Conservation (phyloP, 805 yeast species). For the Debaryomyces hansenii region DNA sequence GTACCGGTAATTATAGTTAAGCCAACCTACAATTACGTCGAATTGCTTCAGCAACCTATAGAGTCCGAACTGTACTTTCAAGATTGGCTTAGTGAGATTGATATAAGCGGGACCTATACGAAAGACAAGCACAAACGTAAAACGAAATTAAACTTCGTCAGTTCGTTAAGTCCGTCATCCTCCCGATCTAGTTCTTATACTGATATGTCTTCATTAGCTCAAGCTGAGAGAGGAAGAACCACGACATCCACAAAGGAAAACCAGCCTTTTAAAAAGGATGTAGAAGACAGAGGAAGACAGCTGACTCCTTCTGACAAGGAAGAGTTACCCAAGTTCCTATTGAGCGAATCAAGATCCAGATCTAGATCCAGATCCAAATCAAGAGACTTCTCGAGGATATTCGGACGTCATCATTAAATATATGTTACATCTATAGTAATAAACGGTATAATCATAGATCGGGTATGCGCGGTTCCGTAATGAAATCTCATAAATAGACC, state of each 20-base stretch:
- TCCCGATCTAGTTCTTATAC: constrained; percentile 18
- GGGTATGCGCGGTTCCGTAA: no score
- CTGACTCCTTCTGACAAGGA: not conserved
- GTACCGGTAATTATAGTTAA: constrained; percentile 47
- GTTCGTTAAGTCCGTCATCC: constrained; percentile 15
- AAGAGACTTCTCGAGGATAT: constrained; percentile 11
- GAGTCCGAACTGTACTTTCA: constrained; percentile 35
- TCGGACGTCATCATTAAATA: constrained; percentile 6
- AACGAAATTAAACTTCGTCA: constrained; percentile 6
- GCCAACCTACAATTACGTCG: constrained; percentile 35
- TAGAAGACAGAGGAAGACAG: constrained; percentile 19
- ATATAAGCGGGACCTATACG: constrained; percentile 14
- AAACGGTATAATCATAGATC: no score
- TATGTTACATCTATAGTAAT: no score
- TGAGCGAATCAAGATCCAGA: constrained; percentile 17
- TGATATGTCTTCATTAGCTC: constrained; percentile 9
- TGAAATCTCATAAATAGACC: no score
- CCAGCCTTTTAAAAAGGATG: not conserved
- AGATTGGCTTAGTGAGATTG: constrained; percentile 31
- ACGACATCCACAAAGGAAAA: not conserved
- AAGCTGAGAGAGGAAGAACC: constrained; percentile 3
- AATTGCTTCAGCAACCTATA: constrained; percentile 29
- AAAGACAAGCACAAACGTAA: constrained; percentile 18
- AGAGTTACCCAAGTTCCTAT: constrained; percentile 2
- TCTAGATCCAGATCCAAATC: constrained; percentile 18